Conservation (phyloP, 2,329 filamentous ascomycete species). For the Monilinia fructigena region DNA sequence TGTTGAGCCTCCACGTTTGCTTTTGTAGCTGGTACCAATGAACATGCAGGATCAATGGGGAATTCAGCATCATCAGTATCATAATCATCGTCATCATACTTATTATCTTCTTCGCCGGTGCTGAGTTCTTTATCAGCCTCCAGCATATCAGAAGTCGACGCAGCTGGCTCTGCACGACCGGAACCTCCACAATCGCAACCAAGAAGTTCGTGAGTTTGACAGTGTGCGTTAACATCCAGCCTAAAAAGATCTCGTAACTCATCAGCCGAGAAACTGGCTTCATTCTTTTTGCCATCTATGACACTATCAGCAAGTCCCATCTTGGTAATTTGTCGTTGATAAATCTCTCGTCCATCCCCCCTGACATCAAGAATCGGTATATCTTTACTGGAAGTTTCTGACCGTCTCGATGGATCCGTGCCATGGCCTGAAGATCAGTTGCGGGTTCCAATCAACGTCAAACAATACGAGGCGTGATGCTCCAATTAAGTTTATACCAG, state of each 20-base stretch:
- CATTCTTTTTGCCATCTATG: constrained; percentile 63
- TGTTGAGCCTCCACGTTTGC: constrained; percentile 49
- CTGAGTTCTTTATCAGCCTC: constrained; percentile 23
- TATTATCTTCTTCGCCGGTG: constrained; percentile 23
- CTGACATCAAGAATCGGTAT: constrained; percentile 66
- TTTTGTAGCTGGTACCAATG: constrained; percentile 44
- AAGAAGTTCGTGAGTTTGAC: constrained; percentile 67
- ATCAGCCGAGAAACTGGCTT: constrained; percentile 61
- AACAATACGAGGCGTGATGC: constrained; percentile 69
- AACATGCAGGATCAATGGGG: constrained; percentile 28
- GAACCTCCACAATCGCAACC: constrained; percentile 60
- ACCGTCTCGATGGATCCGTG: constrained; percentile 69
- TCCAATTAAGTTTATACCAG: constrained; percentile 68
- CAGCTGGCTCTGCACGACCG: constrained; percentile 41
- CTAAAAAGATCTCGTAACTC: constrained; percentile 67
- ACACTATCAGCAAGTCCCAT: constrained; percentile 68
- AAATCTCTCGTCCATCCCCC: constrained; percentile 72
- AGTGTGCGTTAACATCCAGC: constrained; percentile 58
- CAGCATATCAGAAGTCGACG: constrained; percentile 28
- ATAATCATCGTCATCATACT: background rate
- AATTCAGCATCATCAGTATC: constrained; percentile 39
- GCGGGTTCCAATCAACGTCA: constrained; percentile 75
- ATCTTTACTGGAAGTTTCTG: constrained; percentile 67
- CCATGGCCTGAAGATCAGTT: constrained; percentile 72
- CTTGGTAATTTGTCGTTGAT: constrained; percentile 70